Percentiles rank a stretch among this genome's conserved stretches.
Conservation (phyloP, 305 asterid species). For the Solanum hybrid region DNA sequence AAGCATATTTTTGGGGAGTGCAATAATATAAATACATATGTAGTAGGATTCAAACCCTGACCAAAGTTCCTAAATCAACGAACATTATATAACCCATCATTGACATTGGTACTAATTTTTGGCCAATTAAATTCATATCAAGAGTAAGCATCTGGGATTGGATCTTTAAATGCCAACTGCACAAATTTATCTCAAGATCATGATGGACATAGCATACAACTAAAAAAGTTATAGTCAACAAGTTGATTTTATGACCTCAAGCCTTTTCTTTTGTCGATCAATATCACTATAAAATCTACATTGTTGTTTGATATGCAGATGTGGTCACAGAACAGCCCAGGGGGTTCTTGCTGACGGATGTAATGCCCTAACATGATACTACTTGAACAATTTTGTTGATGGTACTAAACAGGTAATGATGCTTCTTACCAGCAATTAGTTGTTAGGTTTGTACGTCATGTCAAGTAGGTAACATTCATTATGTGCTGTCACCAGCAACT, state of each 20-base stretch:
- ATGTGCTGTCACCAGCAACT: not conserved
- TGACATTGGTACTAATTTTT: not conserved
- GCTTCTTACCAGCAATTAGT: constrained; percentile 7
- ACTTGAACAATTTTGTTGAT: constrained; percentile 87
- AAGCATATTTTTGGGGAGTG: not conserved
- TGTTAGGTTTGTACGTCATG: not conserved
- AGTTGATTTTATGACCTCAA: not conserved
- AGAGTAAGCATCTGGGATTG: not conserved
- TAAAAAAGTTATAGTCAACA: not conserved
- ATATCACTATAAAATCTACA: not conserved
- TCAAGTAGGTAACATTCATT: not conserved
- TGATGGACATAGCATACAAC: not conserved
- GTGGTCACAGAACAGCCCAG: constrained; percentile 70
- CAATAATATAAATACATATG: not conserved
- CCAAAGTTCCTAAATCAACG: not conserved
- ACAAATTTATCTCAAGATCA: not conserved
- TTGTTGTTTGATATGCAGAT: constrained; percentile 32
- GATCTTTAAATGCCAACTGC: not conserved
- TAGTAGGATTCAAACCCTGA: not conserved
- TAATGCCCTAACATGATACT: constrained; percentile 90
- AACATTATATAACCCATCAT: not conserved
- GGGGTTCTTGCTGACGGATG: constrained; percentile 78
- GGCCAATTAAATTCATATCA: not conserved
- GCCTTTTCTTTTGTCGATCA: not conserved
- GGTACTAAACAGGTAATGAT: constrained; percentile 87